Evolutionary conservation across 768 basidiomycete genomes (phyloP), one percentile per base, ranked within the genome.

Genomic region (Termitomyces eurrhizus): DNA sequence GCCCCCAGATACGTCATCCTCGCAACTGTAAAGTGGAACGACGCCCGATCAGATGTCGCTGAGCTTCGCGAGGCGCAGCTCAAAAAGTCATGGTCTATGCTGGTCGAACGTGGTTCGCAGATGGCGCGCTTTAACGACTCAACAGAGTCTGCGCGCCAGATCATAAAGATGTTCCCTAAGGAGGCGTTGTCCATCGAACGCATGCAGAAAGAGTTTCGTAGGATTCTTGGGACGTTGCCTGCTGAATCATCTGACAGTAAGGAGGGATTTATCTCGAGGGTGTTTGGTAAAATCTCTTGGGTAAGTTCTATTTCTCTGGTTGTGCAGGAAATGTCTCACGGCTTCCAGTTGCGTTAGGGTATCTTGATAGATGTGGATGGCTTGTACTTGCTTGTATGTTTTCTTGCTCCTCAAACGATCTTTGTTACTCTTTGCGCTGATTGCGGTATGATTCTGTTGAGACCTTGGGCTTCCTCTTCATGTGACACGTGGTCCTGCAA

Each of bases 1-100:
- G 60, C 60, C 3, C 60, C 55, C 5, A 51, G n/a, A 56, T 56
- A 61, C 26, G 60, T 61, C 4, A 61, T 61, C 39, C 54, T 61
- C 33, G 60, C 55, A 24, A 61, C 60, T n/a, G 60, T 61, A 4
- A 61, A 61, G 26, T 61, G 60, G 60, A 52, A 52, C n/a, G 49
- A 51, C 24, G 49, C 44, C 41, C 32, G 41, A 11, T 18, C 41
- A 24, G 39, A 56, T 24, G 55, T 56, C 16, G 60, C 55, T 14
- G 55, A 61, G 33, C 54, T 56, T n/a, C 60, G 60, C 33, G 60
- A 61, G 55, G 42, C 60, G 6, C 60, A 61, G 49, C 46, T 61
- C 16, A 56, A 57, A 42, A 50, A 56, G 21, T 61, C 41, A 21
- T 61, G 60, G 60, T 56, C 60, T n/a, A 50, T 56, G 49, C 52